Evolutionary conservation across 176 grass and related monocot genomes (phyloP).

Genomic region (Oryza nivara): DNA sequence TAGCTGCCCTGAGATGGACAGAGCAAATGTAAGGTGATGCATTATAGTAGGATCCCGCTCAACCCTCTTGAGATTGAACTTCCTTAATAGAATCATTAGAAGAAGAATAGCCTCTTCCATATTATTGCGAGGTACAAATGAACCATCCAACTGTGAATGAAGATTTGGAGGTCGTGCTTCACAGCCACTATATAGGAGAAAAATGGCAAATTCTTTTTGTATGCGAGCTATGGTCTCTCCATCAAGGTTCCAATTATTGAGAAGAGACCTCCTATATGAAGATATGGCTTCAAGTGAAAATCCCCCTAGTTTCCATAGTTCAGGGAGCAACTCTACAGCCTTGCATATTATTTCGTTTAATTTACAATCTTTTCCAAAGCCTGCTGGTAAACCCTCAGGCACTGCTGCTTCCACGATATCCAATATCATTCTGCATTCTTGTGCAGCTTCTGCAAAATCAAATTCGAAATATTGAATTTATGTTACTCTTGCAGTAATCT

Average conservation of each 20-base stretch:
- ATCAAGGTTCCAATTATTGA: conserved; percentile 85
- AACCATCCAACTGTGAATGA: conserved; percentile 83
- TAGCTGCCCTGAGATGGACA: conserved; percentile 76
- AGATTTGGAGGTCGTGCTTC: conserved; percentile 85
- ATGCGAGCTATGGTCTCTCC: conserved; percentile 65
- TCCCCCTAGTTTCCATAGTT: conserved; percentile 77
- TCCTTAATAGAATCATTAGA: conserved; percentile 86
- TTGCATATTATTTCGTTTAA: conserved; percentile 92
- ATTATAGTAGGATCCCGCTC: conserved; percentile 72
- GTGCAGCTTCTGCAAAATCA: conserved; percentile 77
- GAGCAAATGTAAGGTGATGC: conserved; percentile 84
- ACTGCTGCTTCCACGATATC: conserved; percentile 75
- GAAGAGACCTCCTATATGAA: conserved; percentile 86
- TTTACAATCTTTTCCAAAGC: conserved; percentile 71
- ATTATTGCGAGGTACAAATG: conserved; percentile 90
- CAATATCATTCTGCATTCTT: conserved; percentile 84
- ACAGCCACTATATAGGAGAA: conserved; percentile 89
- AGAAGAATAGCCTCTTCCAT: conserved; percentile 95
- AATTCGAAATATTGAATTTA: conserved; percentile 44
- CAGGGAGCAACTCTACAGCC: conserved; percentile 83
- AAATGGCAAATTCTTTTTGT: conserved; percentile 86
- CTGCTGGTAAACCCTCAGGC: conserved; percentile 63
- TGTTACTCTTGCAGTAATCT: conserved; percentile 30
- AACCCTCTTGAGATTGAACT: conserved; percentile 77
- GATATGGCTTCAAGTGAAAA: conserved; percentile 77